Conservation (phyloP, 805 yeast genomes). For the Blastobotrys terrestris region DNA sequence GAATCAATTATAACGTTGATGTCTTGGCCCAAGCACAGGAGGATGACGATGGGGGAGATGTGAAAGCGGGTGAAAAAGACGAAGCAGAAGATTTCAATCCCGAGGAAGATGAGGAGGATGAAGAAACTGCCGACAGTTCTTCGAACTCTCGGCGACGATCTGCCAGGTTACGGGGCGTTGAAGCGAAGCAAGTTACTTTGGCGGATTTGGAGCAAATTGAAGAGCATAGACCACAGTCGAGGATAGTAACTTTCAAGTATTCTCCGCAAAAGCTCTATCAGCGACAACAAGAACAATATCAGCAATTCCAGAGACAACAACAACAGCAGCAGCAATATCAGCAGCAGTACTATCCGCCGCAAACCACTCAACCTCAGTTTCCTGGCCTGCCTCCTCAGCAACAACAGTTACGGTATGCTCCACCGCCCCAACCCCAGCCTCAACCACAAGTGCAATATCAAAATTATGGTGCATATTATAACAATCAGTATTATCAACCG, state of each 20-base stretch:
- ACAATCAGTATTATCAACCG: not conserved
- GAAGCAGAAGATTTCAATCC: constrained; percentile 4
- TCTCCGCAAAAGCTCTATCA: not conserved
- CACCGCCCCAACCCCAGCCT: not conserved
- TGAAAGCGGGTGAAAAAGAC: constrained; percentile 2
- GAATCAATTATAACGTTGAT: constrained; percentile 23
- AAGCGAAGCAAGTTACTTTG: not conserved
- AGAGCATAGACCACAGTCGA: not conserved
- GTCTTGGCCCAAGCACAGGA: constrained; percentile 4
- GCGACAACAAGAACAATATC: not conserved
- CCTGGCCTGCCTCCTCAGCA: not conserved
- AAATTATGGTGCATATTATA: not conserved
- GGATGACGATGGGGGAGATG: constrained; percentile 7
- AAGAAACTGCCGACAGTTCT: constrained; percentile 1
- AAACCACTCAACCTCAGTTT: not conserved
- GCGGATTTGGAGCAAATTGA: not conserved
- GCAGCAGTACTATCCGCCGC: not conserved
- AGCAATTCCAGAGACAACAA: not conserved
- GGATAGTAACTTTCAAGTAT: not conserved
- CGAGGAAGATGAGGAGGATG: constrained; percentile 8
- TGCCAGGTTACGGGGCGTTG: constrained; percentile 11
- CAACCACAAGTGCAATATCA: not conserved
- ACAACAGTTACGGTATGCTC: not conserved
- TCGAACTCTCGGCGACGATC: constrained; percentile 6
- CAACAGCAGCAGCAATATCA: constrained; percentile 1